Evolutionary conservation across 768 basidiomycete species (phyloP), one percentile per base, ranked within the genome.

Genomic region (Rhodotorula taiwanensis): DNA sequence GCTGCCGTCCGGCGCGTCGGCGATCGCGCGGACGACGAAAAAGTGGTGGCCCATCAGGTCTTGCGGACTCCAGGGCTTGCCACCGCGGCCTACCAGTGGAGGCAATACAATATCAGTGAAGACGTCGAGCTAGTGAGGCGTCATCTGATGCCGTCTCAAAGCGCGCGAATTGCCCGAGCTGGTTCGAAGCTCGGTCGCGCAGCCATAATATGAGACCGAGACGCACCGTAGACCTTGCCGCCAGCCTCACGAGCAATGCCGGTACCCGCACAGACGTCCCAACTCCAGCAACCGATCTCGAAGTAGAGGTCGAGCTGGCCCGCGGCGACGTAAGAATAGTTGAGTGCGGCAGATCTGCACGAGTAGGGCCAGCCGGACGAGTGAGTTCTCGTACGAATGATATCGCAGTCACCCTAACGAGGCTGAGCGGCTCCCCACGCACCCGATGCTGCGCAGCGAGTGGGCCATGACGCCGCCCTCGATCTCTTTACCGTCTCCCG

Each of bases 221-320:
- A 52, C 50, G 57, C 18, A 39, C 89, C 90, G 23, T 86, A 85
- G 34, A 88, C 83, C 16, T 85, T 77, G 20, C 86, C 83, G 9
- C 94, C 94, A 0, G 93, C 88, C 74, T 94, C 94, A 64, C 88
- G 82, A 0, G 88, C 86, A 64, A 98, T 93, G 70, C 94, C 85
- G 18, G 88, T 84, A 0, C 92, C 94, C 5, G 94, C 91, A 79
- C 83, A 70, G 7, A 64, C 66, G 50, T 72, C 68, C 62, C 70
- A 70, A 20, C 59, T 67, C 83, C 83, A 82, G 73, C 82, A 83
- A 28, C 90, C 90, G 65, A 92, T 86, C 75, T 90, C 88, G 86
- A 86, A 87, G 63, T 41, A 69, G 41, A 55, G 42, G 45, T 63
- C 69, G 28, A 72, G 66, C 34, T 70, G 62, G 16, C 94, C 94